Base-by-base conservation (phyloP, 2,329 filamentous ascomycete species). In the Zymoseptoria passerinii region DNA sequence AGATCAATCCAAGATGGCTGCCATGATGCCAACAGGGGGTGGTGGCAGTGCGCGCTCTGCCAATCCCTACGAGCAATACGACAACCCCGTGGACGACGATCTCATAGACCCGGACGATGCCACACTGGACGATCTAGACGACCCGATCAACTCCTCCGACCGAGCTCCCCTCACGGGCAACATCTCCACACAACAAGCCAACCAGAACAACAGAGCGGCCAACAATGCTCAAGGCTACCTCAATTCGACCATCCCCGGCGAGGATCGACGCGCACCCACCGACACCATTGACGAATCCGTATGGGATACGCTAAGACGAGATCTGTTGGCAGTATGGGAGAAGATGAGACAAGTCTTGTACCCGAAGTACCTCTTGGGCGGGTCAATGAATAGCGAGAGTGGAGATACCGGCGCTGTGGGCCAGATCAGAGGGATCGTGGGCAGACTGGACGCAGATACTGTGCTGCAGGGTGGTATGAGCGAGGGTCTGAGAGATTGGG, bases 281-380 rank as follows among this genome's bases (percentile, higher is more conserved):
- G 95, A 95, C 76, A 99, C 94, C 51, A 95, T 99, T 73, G 94
- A 99, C 74, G 94, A 99, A 77, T 87, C 86, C 1, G 94, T 99
- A 48, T 99, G 94, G 94, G 90, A 92, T 50, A 99, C 94, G n/a
- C 80, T 99, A 61, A 90, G 89, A 55, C 87, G 94, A 66, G 94
- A 99, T 74, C 78, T 99, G 65, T 76, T 92, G 7, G 94, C 91
- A 27, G 90, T 97, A 40, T 97, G 94, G 92, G 89, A 90, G 76
- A 99, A 99, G 81, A 90, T 99, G 86, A 87, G 89, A 74, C 92
- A 96, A 79, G 94, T 99, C 48, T 83, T 99, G 61, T 99, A 90
- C 76, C 94, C 94, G 18, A 92, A 92, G 71, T 97, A 97, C 77
- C 81, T 99, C 53, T 86, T 99, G 23, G 84, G 84, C 48, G 84